These are phyloP conservation scores for Cryptosporidium bovis DNA, from an alignment of 169 alveolate species.

Conservation along the genomic window DNA sequence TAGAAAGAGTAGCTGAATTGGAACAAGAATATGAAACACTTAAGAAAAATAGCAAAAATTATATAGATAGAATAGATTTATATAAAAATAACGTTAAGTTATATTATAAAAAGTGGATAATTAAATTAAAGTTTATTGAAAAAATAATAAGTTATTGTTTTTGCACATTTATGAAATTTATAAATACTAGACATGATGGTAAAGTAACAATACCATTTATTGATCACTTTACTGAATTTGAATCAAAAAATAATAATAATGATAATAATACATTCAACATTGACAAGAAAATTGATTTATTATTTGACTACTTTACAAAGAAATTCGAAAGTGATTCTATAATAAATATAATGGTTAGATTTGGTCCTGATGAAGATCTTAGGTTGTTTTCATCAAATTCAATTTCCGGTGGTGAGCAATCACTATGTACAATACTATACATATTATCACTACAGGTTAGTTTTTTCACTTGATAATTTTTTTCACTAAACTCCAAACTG, in stretches of 20 bases:
- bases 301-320: slow-evolving; percentile 26
- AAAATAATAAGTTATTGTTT: slow-evolving; percentile 15
- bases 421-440: slow-evolving; percentile 64
- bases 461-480: not conserved
- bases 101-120: slow-evolving; percentile 20
- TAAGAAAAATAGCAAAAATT: not conserved
- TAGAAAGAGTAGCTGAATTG: slow-evolving; percentile 50
- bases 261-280: not conserved
- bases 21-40: slow-evolving; percentile 54
- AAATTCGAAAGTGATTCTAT: slow-evolving; percentile 41
- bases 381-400: slow-evolving; percentile 65
- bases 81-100: slow-evolving; percentile 6
- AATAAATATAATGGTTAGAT: slow-evolving; percentile 58
- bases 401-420: slow-evolving; percentile 73
- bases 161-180: slow-evolving; percentile 51
- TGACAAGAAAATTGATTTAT: not conserved
- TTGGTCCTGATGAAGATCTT: slow-evolving; percentile 53
- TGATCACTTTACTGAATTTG: slow-evolving; percentile 5
- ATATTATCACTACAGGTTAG: slow-evolving; percentile 66
- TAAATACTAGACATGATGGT: slow-evolving; percentile 41
- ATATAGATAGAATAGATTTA: not conserved
- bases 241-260: not conserved
- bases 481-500: too few relatives aligned
- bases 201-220: slow-evolving; percentile 54
- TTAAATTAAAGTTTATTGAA: slow-evolving; percentile 14